Base-by-base conservation (phyloP, 2,329 filamentous ascomycete genomes). In the Pseudofabraea citricarpa region DNA sequence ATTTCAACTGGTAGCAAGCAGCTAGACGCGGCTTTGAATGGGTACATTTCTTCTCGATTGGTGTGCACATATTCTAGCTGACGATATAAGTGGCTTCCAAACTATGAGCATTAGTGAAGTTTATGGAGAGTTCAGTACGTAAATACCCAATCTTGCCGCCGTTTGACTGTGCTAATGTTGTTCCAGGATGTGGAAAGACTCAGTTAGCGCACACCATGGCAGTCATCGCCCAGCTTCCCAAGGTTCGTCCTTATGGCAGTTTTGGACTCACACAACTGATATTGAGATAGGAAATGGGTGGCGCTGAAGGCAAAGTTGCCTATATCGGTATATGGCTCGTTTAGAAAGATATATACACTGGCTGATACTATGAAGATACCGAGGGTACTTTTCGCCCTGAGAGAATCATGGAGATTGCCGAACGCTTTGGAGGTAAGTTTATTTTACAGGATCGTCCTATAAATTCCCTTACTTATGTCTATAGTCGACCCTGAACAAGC, bases 1-100 rank as follows among this genome's bases (percentile, higher is more conserved):
- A 79, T 86, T 41, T 82, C 79, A 19, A 85, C 82, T 15, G 81
- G 82, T n/a, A 85, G 80, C 62, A 83, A 83, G 62, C 76, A 80
- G 56, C 77, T 84, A 45, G 80, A 85, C 59, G 63, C 73, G 13
- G 79, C 83, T 45, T 70, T 86, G 4, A 77, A 76, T 52, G 82
- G 82, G 77, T 78, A 54, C 58, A 47, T 44, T 19, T 37, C 10
- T 31, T 5, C 29, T 26, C 19, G 2, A 2, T 23, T 22, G 1
- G 13, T 24, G 16, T 10, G 22, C 27, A n/a, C 9, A 24, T 31
- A 15, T 18, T 13, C 27, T n/a, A 32, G 29, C 56, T 20, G 55
- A 33, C 3, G 16, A 9, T 18, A 32, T 3, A 42, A 81, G 78
- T 49, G 81, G 81, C 19, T 85, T 85, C 52, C 79, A 84, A 60